Evolutionary conservation across 768 basidiomycete genomes (phyloP).

Genomic region (Collybia mongolica): DNA sequence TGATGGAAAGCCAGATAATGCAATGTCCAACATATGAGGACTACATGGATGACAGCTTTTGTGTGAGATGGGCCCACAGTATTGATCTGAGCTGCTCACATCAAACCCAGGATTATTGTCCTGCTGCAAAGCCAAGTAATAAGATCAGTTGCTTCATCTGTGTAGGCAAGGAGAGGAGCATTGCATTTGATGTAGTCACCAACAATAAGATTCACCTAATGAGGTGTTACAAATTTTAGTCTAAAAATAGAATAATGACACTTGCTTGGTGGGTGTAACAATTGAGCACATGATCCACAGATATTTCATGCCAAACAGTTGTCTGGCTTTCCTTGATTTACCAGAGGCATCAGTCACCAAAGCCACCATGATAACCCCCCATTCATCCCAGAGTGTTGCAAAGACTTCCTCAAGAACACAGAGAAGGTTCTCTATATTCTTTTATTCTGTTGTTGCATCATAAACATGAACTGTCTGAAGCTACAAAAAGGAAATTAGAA

Average conservation of each 20-base stretch:
- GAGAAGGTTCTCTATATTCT: slow-evolving; percentile 29
- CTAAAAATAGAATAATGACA: neutral
- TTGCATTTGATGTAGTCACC: slow-evolving; percentile 32
- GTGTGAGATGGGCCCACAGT: neutral
- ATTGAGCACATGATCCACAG: slow-evolving; percentile 24
- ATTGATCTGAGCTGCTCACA: slow-evolving; percentile 11
- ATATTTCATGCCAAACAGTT: slow-evolving; percentile 13
- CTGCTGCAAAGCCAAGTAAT: slow-evolving; percentile 38
- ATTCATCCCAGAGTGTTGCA: slow-evolving; percentile 17
- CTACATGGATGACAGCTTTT: slow-evolving; percentile 24
- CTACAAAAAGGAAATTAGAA: slow-evolving; percentile 12
- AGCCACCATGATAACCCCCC: slow-evolving; percentile 21
- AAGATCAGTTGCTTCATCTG: slow-evolving; percentile 26
- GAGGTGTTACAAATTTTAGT: neutral
- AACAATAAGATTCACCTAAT: slow-evolving; percentile 37
- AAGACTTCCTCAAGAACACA: slow-evolving; percentile 15
- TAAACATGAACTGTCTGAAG: slow-evolving; percentile 23
- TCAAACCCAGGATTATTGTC: slow-evolving; percentile 23
- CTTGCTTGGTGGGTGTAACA: slow-evolving; percentile 38
- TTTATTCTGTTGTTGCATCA: slow-evolving; percentile 28
- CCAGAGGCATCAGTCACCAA: slow-evolving; percentile 32
- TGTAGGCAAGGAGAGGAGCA: slow-evolving; percentile 14
- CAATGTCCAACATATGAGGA: slow-evolving; percentile 34
- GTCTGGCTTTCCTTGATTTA: slow-evolving; percentile 25
- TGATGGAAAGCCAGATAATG: slow-evolving; percentile 31